Evolutionary conservation across 352 stramenopile species (phyloP), one percentile per base, ranked within the genome.

Genomic region (Pythium biforme): DNA sequence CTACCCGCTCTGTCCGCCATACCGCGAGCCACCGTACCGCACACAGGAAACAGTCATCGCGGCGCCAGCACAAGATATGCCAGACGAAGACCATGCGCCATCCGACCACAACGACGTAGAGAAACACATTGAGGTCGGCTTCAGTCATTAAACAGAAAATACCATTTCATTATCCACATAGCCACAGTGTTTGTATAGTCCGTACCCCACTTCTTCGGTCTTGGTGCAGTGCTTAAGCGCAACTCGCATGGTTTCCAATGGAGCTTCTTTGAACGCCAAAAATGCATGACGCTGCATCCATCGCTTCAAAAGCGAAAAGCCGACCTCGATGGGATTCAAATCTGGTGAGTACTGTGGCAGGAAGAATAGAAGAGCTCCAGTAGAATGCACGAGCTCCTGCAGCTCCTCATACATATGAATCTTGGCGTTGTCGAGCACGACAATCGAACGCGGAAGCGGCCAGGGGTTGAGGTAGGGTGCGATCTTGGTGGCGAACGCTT

Each of bases 351-450:
- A 69, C 8, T 39, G 55, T 20, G 62, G 54, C n/a, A 64, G 48
- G 59, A 64, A 64, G 9, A 69, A 55, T 0, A 69, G 22, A 12
- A 60, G 19, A 2, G 63, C 55, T 5, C 63, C 50, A 14, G 22
- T 51, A 15, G 8, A 20, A 27, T 66, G 55, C 2, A 70, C 45
- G 1, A 58, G 33, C 33, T 66, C 64, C 6, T 54, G 3, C 1
- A 58, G 33, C 43, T 66, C 64, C 11, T 54, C 7, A 22, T 66
- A 75, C 67, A 74, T 70, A 20, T 74, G 70, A 19, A 73, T 77
- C 19, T 69, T 69, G 17, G 63, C 67, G 37, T 77, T 70, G 57
- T 74, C 63, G 0, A 75, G 8, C 10, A 69, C 50, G 12, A 69
- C 64, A 52, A 74, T 70, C 1, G 55, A 77, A 26, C 56, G 49